phyloP scores from a whole-genome alignment of 768 basidiomycete species.

The Kwoniella europaea region DNA sequence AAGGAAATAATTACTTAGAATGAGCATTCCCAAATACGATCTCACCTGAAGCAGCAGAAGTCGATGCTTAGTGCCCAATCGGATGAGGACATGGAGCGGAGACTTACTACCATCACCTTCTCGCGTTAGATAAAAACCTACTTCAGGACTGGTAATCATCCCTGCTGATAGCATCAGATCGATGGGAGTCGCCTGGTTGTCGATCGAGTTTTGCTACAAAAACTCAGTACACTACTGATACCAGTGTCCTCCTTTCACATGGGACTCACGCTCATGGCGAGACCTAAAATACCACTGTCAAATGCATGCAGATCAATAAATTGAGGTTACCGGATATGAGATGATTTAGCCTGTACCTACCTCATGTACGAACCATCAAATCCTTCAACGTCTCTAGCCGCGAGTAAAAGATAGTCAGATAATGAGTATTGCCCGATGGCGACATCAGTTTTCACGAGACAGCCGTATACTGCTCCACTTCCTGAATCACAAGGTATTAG shows the following conservation, averaged over 20 bases:
- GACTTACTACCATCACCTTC: conserved; percentile 12
- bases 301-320: neutral
- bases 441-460: conserved; percentile 14
- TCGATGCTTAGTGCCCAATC: neutral
- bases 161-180: neutral
- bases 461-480: conserved; percentile 12
- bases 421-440: conserved; percentile 6
- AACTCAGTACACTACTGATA: neutral
- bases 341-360: neutral
- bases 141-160: conserved; percentile 6
- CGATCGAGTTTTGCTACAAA: conserved; percentile 5
- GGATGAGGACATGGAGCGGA: neutral
- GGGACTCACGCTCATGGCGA: conserved; percentile 4
- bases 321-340: neutral
- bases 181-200: conserved; percentile 9
- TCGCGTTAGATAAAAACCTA: conserved; percentile 11
- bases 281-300: conserved; percentile 15
- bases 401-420: conserved; percentile 3
- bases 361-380: conserved; percentile 17
- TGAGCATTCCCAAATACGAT: conserved; percentile 17
- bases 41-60: neutral
- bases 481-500: neutral
- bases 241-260: no score
- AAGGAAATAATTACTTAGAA: neutral
- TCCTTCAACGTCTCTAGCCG: conserved; percentile 4